Percentiles rank a stretch among this genome's conserved stretches.
Evolutionary conservation across 148 eudicot species (phyloP).

Genomic region (Bassia scoparia): DNA sequence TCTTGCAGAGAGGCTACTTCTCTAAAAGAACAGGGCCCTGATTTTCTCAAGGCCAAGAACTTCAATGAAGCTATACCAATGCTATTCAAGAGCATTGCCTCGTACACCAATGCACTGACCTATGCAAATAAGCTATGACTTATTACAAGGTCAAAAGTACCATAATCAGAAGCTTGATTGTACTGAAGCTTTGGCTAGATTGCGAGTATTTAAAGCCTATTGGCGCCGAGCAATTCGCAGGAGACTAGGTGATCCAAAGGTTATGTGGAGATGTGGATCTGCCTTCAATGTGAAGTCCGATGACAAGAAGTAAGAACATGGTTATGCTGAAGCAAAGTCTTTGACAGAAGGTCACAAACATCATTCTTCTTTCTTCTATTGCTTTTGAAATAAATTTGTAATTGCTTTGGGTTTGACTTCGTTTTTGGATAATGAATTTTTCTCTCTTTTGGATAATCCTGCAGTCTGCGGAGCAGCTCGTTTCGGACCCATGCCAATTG

Average conservation of each 20-base stretch:
- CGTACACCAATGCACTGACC: conserved; percentile 74
- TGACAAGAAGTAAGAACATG: conserved; percentile 70
- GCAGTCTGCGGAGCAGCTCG: no score
- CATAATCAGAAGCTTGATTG: conserved; percentile 84
- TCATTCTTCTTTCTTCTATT: no score
- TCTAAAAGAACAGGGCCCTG: conserved; percentile 52
- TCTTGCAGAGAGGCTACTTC: conserved; percentile 3
- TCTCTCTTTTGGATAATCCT: no score
- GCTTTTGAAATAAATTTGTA: no score
- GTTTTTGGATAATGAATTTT: no score
- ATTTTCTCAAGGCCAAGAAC: conserved; percentile 73
- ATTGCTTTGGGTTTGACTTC: no score
- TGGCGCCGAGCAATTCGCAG: conserved; percentile 81
- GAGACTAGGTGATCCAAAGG: conserved; percentile 72
- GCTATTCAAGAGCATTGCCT: conserved; percentile 82
- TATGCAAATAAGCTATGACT: conserved; percentile 90
- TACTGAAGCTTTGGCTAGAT: conserved; percentile 85
- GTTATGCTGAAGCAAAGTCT: conserved; percentile 47
- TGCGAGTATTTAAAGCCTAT: conserved; percentile 80
- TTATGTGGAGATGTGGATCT: conserved; percentile 73
- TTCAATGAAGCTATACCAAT: conserved; percentile 73
- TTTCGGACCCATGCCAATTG: no score
- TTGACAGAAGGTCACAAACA: no score
- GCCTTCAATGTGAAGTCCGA: conserved; percentile 75
- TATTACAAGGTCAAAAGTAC: conserved; percentile 65